phyloP scores from a whole-genome alignment of 176 grass and related monocot species.

The Thinopyrum elongatum region DNA sequence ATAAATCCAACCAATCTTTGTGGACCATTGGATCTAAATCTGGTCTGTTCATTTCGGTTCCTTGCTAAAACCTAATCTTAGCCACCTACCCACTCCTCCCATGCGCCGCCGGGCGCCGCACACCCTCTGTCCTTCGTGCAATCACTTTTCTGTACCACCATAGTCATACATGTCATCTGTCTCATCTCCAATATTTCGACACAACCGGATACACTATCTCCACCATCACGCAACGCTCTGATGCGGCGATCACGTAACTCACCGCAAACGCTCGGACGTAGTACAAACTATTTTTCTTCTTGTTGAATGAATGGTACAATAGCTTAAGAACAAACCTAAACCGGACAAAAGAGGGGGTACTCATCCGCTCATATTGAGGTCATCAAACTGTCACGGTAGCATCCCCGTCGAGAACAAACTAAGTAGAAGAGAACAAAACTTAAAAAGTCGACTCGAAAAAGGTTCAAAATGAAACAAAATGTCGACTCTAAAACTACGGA shows the following conservation, averaged over 20 bases:
- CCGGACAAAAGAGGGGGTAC: background rate
- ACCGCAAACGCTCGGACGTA: background rate
- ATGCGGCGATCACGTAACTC: no score
- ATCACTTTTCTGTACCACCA: background rate
- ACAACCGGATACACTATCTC: background rate
- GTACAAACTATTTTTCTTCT: background rate
- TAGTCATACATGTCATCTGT: background rate
- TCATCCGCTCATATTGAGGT: background rate
- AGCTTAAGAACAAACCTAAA: background rate
- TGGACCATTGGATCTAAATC: background rate
- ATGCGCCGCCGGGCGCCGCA: background rate
- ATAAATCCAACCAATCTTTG: background rate
- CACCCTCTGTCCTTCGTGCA: background rate
- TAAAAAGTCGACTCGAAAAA: background rate
- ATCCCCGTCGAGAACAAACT: background rate
- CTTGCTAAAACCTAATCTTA: background rate
- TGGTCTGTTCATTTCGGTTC: background rate
- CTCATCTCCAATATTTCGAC: background rate
- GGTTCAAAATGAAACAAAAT: background rate
- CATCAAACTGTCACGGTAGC: constrained; percentile 1
- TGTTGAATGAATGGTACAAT: constrained; percentile 12
- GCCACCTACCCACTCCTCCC: no score
- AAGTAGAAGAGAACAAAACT: background rate
- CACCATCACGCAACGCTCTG: background rate
- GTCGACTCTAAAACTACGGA: constrained; percentile 5